Conservation (phyloP, 768 basidiomycete species). For the Rhizopogon vulgaris region DNA sequence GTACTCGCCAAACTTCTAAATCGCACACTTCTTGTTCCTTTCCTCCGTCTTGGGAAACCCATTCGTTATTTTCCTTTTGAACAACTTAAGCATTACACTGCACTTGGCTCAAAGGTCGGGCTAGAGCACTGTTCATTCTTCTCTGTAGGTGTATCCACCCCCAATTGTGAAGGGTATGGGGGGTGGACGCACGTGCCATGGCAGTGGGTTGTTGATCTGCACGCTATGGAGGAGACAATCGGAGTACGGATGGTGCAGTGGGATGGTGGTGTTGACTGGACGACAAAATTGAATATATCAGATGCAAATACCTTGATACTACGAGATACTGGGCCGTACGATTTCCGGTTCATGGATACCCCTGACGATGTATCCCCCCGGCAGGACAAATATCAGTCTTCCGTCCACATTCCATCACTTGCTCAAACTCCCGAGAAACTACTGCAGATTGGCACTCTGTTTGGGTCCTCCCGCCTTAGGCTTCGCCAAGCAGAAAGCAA, state of each 20-base stretch:
- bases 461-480: conserved; percentile 66
- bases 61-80: conserved; percentile 55
- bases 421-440: conserved; percentile 39
- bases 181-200: conserved; percentile 63
- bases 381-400: conserved; percentile 35
- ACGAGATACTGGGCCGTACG: conserved; percentile 52
- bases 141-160: conserved; percentile 27
- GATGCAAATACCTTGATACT: conserved; percentile 39
- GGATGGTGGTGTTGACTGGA: neutral
- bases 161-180: conserved; percentile 58
- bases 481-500: conserved; percentile 37
- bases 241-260: neutral
- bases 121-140: conserved; percentile 44
- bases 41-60: conserved; percentile 61
- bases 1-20: conserved; percentile 63
- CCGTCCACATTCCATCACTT: conserved; percentile 39
- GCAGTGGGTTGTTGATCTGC: conserved; percentile 61
- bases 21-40: conserved; percentile 77
- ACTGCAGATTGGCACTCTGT: conserved; percentile 67
- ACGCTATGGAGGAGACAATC: conserved; percentile 18
- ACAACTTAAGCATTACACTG: conserved; percentile 38
- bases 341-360: conserved; percentile 58
- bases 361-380: conserved; percentile 15
- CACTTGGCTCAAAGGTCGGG: conserved; percentile 45
- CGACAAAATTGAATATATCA: conserved; percentile 17